Base-by-base conservation (phyloP, 2,329 filamentous ascomycete species). In the Aspergillus pseudonomiae region DNA sequence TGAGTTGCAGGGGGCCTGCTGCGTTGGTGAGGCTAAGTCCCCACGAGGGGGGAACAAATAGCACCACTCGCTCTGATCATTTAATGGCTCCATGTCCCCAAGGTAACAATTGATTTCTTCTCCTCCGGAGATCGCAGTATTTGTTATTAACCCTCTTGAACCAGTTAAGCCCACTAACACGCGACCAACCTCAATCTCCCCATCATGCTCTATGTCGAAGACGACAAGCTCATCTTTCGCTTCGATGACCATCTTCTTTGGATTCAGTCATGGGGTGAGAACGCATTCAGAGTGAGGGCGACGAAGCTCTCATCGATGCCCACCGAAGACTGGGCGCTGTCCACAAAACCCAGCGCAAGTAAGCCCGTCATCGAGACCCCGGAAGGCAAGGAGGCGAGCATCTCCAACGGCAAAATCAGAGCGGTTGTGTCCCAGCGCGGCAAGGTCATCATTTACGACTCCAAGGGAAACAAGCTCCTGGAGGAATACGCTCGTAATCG, bases 401-500 rank as follows among this genome's bases (percentile, higher is more conserved):
- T 85, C 62, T 74, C 73, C 50, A 84, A 85, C 65, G 84, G 84
- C 56, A 79, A 75, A 14, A 82, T 85, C 70, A 79, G 74, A 59
- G 85, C 83, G 2, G 73, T 72, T 1, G 73, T 87, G 36, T 81
- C 82, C 2, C 71, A 76, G 12, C 74, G 78, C 30, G 85, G 84
- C 39, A 86, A 86, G 69, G 70, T 87, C 43, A 82, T 77, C 39
- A 78, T 87, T 60, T 77, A 74, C 66, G 79, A 85, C 65, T 65
- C 71, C 2, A 75, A 71, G 1, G 80, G 79, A 41, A 78, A 77
- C 30, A 69, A 79, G 12, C 68, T 87, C 1, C 75, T 87, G 0
- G 84, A 87, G 63, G 85, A 88, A 65, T 87, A 83, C 69, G 75
- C 79, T 34, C 81, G 85, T 24, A 78, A 83, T 64, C 79, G 85